A percentile compares a stretch with the other conserved stretches of the same genome.
phyloP scores from a whole-genome alignment of 2,329 filamentous ascomycete genomes.

The Myriosclerotinia curreyana region DNA sequence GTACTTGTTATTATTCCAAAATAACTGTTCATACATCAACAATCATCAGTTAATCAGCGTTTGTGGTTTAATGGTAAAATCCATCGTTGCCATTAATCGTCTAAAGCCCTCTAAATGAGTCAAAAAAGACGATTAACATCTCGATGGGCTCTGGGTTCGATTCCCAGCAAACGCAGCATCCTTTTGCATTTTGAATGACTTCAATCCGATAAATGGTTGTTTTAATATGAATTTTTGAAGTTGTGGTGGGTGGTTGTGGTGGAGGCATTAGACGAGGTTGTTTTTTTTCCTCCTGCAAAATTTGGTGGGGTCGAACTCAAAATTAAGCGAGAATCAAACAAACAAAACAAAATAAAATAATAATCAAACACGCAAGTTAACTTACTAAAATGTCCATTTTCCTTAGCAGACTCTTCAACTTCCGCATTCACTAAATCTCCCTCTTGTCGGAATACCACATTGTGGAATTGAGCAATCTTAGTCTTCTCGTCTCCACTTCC shows the following conservation, averaged over 20 bases:
- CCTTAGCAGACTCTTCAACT: conserved; percentile 63
- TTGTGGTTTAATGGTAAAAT: conserved; percentile 27
- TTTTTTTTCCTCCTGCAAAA: background rate
- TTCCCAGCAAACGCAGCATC: conserved; percentile 35
- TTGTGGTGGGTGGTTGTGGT: background rate
- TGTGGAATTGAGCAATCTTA: conserved; percentile 70
- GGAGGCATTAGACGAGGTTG: background rate
- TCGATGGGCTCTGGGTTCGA: conserved; percentile 39
- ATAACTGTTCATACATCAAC: accelerated
- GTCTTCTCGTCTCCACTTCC: conserved; percentile 50
- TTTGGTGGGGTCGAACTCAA: background rate
- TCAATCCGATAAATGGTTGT: background rate
- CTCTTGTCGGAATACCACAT: conserved; percentile 78
- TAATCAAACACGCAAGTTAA: conserved; percentile 7
- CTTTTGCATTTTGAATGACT: conserved; percentile 18
- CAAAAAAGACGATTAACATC: background rate
- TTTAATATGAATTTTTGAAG: background rate
- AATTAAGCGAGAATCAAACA: conserved; percentile 6
- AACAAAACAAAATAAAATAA: background rate
- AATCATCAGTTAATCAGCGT: conserved; percentile 21
- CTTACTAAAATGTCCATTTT: conserved; percentile 46
- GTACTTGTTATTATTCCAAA: background rate
- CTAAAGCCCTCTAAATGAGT: no score
- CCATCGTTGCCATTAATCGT: conserved; percentile 18
- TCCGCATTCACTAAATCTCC: conserved; percentile 73